Conservation (phyloP, 1,139 yeast genomes). For the Taphrina populina region DNA sequence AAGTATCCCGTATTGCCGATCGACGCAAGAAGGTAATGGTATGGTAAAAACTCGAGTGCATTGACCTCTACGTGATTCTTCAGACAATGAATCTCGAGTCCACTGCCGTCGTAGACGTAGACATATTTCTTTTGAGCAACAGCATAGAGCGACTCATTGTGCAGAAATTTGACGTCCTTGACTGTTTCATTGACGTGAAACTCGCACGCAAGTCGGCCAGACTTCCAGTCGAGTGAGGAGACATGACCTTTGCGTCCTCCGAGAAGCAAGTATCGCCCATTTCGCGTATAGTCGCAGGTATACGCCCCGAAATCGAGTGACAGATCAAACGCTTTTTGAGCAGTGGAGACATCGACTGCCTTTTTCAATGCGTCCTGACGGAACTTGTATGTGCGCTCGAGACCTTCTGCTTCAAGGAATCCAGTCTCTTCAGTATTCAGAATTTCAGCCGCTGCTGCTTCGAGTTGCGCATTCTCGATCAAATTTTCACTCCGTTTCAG, state of each 20-base stretch:
- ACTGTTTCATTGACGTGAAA: constrained; percentile 84
- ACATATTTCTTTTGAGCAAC: constrained; percentile 96
- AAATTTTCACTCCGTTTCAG: constrained; percentile 67
- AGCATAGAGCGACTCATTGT: constrained; percentile 90
- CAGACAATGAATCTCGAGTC: constrained; percentile 86
- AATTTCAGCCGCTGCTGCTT: constrained; percentile 85
- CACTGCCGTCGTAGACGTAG: constrained; percentile 85
- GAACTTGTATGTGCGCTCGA: constrained; percentile 88
- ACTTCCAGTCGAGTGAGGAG: constrained; percentile 94
- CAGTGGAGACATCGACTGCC: constrained; percentile 76
- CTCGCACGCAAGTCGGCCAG: constrained; percentile 78
- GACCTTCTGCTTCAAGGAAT: constrained; percentile 82
- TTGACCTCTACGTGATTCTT: constrained; percentile 87
- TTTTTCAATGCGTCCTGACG: constrained; percentile 73
- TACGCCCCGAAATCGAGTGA: constrained; percentile 87
- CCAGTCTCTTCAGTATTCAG: constrained; percentile 82
- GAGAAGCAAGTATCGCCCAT: constrained; percentile 78
- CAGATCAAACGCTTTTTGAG: constrained; percentile 61
- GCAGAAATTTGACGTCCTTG: constrained; percentile 83
- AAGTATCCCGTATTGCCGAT: constrained; percentile 66
- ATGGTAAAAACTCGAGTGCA: constrained; percentile 81
- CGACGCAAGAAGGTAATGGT: constrained; percentile 81
- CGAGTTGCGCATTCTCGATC: constrained; percentile 64
- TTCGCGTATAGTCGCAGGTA: constrained; percentile 71
- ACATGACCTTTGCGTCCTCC: constrained; percentile 94